phyloP scores from a whole-genome alignment of 169 alveolate genomes.

The Plasmodium reichenowi region DNA sequence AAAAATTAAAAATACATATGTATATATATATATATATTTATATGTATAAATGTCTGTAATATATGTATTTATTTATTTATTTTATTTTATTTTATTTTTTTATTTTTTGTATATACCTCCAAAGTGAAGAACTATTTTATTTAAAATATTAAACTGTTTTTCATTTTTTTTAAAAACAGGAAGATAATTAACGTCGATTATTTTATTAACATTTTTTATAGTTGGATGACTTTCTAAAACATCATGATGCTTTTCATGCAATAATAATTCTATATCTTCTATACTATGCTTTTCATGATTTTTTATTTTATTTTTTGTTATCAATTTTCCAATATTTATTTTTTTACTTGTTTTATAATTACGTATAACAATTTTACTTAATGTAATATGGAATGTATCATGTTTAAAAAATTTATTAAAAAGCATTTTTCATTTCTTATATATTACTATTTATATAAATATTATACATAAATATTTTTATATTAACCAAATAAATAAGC shows the following conservation, averaged over 20 bases:
- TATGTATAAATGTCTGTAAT: background rate
- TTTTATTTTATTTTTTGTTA: conserved; percentile 59
- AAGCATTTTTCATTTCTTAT: conserved; percentile 26
- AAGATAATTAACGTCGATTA: conserved; percentile 46
- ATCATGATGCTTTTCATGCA: conserved; percentile 74
- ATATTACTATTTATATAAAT: background rate
- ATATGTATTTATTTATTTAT: background rate
- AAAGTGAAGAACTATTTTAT: conserved; percentile 74
- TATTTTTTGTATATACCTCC: conserved; percentile 49
- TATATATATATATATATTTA: background rate
- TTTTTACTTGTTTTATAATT: conserved; percentile 56
- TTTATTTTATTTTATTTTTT: no score
- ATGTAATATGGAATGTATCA: background rate
- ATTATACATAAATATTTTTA: no score
- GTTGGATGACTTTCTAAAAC: conserved; percentile 60
- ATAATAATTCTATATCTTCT: conserved; percentile 66
- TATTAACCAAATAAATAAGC: no score
- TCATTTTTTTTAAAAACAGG: conserved; percentile 73
- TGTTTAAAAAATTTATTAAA: conserved; percentile 23
- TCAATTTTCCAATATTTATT: conserved; percentile 34
- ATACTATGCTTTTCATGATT: conserved; percentile 50
- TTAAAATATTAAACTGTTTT: conserved; percentile 41
- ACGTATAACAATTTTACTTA: conserved; percentile 16
- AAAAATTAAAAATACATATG: no score
- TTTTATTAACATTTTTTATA: conserved; percentile 49